Evolutionary conservation across 768 basidiomycete genomes (phyloP).

Genomic region (Psilocybe tampanensis): DNA sequence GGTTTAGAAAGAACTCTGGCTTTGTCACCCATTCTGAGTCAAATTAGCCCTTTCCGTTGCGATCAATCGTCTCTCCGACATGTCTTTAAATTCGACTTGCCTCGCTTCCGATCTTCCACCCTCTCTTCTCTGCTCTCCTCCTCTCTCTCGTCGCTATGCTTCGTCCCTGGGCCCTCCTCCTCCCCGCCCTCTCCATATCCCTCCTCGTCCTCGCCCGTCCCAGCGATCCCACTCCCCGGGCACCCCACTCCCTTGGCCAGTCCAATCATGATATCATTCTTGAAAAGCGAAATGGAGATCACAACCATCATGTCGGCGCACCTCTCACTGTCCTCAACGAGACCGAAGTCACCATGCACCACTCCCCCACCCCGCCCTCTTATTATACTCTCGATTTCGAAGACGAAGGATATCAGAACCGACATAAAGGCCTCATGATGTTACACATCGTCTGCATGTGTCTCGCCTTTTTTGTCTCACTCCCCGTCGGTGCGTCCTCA

Average conservation of each 20-base stretch:
- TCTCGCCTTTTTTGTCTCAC: conserved; percentile 79
- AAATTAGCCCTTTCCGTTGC: conserved; percentile 15
- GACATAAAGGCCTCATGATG: conserved; percentile 72
- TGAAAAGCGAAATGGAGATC: conserved; percentile 37
- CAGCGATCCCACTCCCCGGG: neutral
- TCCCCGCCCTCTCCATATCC: conserved; percentile 9
- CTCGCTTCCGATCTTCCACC: neutral
- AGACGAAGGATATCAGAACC: conserved; percentile 40
- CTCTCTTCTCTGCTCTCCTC: neutral
- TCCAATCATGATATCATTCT: neutral
- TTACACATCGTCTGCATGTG: conserved; percentile 75
- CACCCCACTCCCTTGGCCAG: neutral
- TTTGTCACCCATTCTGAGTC: conserved; percentile 32
- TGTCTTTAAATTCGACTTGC: conserved; percentile 6
- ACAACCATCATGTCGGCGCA: conserved; percentile 49
- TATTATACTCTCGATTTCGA: conserved; percentile 85
- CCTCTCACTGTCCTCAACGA: conserved; percentile 75
- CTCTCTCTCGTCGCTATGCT: conserved; percentile 13
- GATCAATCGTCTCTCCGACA: conserved; percentile 14
- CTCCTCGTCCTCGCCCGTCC: conserved; percentile 9
- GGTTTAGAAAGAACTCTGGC: conserved; percentile 5
- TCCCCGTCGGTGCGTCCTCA: conserved; percentile 70
- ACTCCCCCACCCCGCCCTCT: conserved; percentile 74
- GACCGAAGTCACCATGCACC: conserved; percentile 64
- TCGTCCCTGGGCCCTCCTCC: conserved; percentile 9